A percentile compares a stretch with the other conserved stretches of the same genome.
phyloP scores from a whole-genome alignment of 495 filamentous ascomycete species.

The Hyaloscypha variabilis region DNA sequence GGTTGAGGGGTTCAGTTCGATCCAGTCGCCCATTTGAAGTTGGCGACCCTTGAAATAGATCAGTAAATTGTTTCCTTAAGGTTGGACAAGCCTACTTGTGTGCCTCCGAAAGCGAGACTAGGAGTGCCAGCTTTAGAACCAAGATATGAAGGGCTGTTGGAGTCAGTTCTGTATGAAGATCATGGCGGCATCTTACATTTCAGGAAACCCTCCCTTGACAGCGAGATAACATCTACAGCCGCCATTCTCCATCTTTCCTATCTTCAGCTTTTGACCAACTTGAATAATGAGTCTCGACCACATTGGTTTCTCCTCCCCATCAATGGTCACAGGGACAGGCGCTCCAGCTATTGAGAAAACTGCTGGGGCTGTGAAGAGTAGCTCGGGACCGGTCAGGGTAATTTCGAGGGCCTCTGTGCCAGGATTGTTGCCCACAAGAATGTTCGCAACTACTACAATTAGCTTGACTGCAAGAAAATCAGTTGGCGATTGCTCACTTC shows the following conservation, averaged over 20 bases:
- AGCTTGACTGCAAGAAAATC: slow-evolving; percentile 30
- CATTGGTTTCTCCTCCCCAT: slow-evolving; percentile 49
- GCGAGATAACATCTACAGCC: slow-evolving; percentile 63
- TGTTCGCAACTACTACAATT: slow-evolving; percentile 42
- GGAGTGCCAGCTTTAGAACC: slow-evolving; percentile 62
- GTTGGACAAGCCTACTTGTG: slow-evolving; percentile 17
- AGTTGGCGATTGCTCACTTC: slow-evolving; percentile 10
- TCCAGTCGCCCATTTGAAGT: slow-evolving; percentile 54
- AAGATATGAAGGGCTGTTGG: slow-evolving; percentile 47
- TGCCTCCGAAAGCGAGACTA: slow-evolving; percentile 58
- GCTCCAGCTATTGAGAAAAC: slow-evolving; percentile 58
- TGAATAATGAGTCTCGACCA: slow-evolving; percentile 55
- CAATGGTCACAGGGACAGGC: slow-evolving; percentile 47
- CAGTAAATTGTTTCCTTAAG: background rate
- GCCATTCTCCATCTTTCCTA: slow-evolving; percentile 52
- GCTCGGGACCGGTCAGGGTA: slow-evolving; percentile 59
- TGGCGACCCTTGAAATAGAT: slow-evolving; percentile 48
- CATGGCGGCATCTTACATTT: slow-evolving; percentile 34
- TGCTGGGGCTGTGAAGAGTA: slow-evolving; percentile 52
- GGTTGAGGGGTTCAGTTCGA: slow-evolving; percentile 42
- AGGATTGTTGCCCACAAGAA: slow-evolving; percentile 56
- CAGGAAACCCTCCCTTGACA: slow-evolving; percentile 57
- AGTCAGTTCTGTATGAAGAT: slow-evolving; percentile 1
- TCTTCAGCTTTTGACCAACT: slow-evolving; percentile 54
- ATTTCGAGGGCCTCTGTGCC: slow-evolving; percentile 59